These are phyloP conservation scores for Rubia occidens DNA, from an alignment of 305 asterid genomes.

Conservation along the genomic window DNA sequence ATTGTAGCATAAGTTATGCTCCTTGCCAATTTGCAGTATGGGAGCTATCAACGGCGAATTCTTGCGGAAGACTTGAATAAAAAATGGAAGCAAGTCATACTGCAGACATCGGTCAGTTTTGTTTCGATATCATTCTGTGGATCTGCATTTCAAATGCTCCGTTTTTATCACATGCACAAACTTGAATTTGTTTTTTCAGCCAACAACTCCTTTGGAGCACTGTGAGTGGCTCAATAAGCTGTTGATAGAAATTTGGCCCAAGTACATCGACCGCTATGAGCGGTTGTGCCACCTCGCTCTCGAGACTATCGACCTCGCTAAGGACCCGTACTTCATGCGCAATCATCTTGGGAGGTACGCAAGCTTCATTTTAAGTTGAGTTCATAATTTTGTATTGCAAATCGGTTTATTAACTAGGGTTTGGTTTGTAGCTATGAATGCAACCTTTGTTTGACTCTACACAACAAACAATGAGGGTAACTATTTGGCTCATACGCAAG, in stretches of 20 bases:
- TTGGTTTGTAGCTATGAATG: constrained; percentile 59
- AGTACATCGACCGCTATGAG: constrained; percentile 79
- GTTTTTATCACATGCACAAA: neutral
- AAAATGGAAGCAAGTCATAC: constrained; percentile 79
- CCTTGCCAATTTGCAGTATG: constrained; percentile 49
- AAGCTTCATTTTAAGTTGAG: neutral
- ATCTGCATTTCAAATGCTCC: constrained; percentile 7
- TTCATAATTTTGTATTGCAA: neutral
- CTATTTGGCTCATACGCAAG: constrained; percentile 93
- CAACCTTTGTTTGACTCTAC: constrained; percentile 85
- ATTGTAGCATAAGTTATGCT: constrained; percentile 14
- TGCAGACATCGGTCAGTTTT: constrained; percentile 50
- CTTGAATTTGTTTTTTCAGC: constrained; percentile 31
- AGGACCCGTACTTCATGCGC: constrained; percentile 97
- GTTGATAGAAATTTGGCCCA: constrained; percentile 67
- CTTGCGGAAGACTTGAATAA: constrained; percentile 73
- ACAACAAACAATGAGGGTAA: constrained; percentile 98
- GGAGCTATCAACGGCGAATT: constrained; percentile 54
- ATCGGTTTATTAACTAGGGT: neutral
- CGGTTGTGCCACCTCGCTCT: constrained; percentile 81
- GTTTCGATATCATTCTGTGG: constrained; percentile 2
- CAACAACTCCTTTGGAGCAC: constrained; percentile 81
- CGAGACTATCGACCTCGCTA: constrained; percentile 86
- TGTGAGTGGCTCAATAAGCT: constrained; percentile 98
- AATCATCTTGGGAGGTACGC: constrained; percentile 82